These are phyloP conservation scores for Cordyceps militaris DNA, from an alignment of 2,329 filamentous ascomycete genomes.

Conservation along the genomic window DNA sequence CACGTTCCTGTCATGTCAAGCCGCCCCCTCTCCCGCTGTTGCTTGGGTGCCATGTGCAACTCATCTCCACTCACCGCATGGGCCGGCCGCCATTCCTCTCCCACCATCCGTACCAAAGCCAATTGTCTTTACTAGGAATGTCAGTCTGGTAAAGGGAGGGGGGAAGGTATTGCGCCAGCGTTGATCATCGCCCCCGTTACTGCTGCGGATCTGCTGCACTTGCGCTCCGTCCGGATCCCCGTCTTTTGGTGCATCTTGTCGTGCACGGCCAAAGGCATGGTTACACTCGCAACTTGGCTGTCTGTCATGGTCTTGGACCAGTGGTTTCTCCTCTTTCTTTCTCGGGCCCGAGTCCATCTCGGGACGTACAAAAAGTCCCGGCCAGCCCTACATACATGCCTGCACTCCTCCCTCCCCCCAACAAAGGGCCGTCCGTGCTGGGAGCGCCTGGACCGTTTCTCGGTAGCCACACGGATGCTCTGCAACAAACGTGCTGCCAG, in stretches of 20 bases:
- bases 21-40: background rate
- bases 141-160: background rate
- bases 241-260: background rate
- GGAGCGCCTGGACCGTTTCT: background rate
- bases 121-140: background rate
- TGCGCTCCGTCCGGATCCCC: background rate
- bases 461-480: background rate
- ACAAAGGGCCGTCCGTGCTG: background rate
- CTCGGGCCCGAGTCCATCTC: background rate
- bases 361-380: background rate
- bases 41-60: background rate
- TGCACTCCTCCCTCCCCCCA: background rate
- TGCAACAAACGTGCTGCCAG: background rate
- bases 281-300: background rate
- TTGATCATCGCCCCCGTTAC: background rate
- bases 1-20: background rate
- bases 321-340: background rate
- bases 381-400: background rate
- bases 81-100: too few species aligned
- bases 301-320: background rate
- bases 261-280: background rate
- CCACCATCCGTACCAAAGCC: too few species aligned
- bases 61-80: background rate
- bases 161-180: background rate
- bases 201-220: background rate